Base-by-base conservation (phyloP, 805 yeast genomes). In the Kluyveromyces lactis region DNA sequence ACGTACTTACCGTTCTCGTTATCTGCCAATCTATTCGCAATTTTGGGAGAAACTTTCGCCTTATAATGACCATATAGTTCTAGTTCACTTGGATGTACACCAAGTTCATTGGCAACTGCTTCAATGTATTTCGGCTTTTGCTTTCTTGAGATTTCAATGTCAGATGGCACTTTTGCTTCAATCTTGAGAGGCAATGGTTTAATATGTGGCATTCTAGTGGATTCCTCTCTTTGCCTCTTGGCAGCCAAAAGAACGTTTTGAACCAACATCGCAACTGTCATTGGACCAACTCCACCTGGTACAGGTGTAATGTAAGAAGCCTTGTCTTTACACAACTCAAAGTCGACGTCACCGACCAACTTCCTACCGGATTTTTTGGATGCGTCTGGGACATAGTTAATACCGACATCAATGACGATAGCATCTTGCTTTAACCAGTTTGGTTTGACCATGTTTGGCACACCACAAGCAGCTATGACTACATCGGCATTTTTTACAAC, bases 211-310 rank as follows among this genome's bases (percentile, higher is more conserved):
- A 53, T 67, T 62, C 63, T 63, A 40, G 66, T 46, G n/a, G 43
- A 42, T 26, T 57, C 56, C 18, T 52, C 48, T 38, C 61, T 70
- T 53, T 71, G 76, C 40, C 73, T 66, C 52, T 81, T 71, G 16
- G 97, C 95, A 38, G 95, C 86, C 48, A 75, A 72, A 42, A 79
- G 69, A 9, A 90, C 90, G 56, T 92, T 90, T 48, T 81, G 75
- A 46, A 89, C 74, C 44, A 90, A 75, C 96, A 89, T 87, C 30
- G 95, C 95, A 35, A 90, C 97, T 19, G 98, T 90, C 97, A 90
- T 90, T 48, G 98, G 98, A 30, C 98, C 98, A 46, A 90, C 97
- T 52, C 97, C 97, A 58, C 97, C 97, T 24, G 98, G 98, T 41
- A 90, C 98, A 13, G 98, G 98, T 4, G 97, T 89, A 46, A 92